phyloP scores from a whole-genome alignment of 2,329 filamentous ascomycete genomes.

The Nigrograna mackinnonii region DNA sequence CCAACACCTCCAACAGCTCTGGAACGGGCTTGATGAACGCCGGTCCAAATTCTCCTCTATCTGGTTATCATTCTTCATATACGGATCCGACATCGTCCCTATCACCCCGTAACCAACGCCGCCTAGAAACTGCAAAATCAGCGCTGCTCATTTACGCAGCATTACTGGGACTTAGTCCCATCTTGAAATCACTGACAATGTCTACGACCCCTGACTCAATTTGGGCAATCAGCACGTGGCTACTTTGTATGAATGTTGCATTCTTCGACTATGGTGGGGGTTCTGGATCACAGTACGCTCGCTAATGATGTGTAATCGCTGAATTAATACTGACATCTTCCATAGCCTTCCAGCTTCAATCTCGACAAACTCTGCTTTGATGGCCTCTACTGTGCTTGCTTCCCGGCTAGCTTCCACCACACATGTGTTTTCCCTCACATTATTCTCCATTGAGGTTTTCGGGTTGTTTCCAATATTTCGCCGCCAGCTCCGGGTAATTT shows the following conservation, averaged over 20 bases:
- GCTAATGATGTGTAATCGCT: slow-evolving; percentile 1
- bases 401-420: slow-evolving; percentile 87
- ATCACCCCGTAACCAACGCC: slow-evolving; percentile 62
- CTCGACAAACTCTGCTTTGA: slow-evolving; percentile 93
- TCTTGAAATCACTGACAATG: slow-evolving; percentile 92
- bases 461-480: slow-evolving; percentile 96
- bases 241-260: slow-evolving; percentile 93
- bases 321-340: slow-evolving; percentile 10
- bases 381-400: slow-evolving; percentile 93
- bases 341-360: slow-evolving; percentile 72
- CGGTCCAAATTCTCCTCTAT: slow-evolving; percentile 22
- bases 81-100: slow-evolving; percentile 43
- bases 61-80: slow-evolving; percentile 38
- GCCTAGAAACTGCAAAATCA: slow-evolving; percentile 84
- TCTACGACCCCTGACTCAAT: slow-evolving; percentile 94
- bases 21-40: slow-evolving; percentile 3
- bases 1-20: slow-evolving; percentile 43
- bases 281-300: slow-evolving; percentile 53
- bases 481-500: slow-evolving; percentile 81
- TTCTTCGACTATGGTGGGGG: slow-evolving; percentile 94
- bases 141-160: slow-evolving; percentile 92
- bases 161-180: slow-evolving; percentile 87
- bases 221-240: slow-evolving; percentile 94
- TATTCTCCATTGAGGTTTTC: slow-evolving; percentile 97
- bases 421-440: slow-evolving; percentile 90